Conservation (phyloP, 306 rosid species). For the Cucumis cinereus region DNA sequence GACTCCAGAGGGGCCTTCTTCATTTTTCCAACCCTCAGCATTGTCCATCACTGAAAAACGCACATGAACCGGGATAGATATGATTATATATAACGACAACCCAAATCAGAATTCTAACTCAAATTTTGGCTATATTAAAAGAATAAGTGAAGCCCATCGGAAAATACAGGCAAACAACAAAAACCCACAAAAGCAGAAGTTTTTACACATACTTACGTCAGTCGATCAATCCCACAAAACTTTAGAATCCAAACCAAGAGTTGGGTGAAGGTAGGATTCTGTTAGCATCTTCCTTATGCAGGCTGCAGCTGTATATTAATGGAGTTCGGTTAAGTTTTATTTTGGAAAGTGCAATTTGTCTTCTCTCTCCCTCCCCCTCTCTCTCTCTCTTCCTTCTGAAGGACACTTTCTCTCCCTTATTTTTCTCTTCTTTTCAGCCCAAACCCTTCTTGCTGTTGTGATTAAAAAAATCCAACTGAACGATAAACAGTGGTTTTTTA, state of each 20-base stretch:
- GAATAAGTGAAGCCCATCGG: background rate
- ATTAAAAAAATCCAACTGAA: slow-evolving; percentile 27
- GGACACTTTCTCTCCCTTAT: background rate
- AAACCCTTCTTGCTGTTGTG: slow-evolving; percentile 13
- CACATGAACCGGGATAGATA: background rate
- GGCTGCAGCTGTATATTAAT: background rate
- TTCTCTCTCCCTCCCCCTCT: background rate
- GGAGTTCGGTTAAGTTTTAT: slow-evolving; percentile 1
- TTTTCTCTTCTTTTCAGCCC: background rate
- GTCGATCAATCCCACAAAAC: slow-evolving; percentile 2
- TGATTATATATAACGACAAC: background rate
- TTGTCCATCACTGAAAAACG: slow-evolving; percentile 34
- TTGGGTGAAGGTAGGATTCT: slow-evolving; percentile 8
- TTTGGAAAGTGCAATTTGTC: slow-evolving; percentile 19
- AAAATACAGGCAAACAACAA: background rate
- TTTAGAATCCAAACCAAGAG: slow-evolving; percentile 4
- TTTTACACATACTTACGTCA: background rate
- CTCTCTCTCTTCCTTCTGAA: background rate
- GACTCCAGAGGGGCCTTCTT: slow-evolving; percentile 36
- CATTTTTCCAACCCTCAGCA: slow-evolving; percentile 21
- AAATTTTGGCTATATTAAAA: background rate
- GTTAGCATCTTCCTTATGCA: slow-evolving; percentile 8
- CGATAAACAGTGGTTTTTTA: slow-evolving; percentile 27
- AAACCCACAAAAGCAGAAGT: background rate
- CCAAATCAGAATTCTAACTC: background rate